phyloP scores from a whole-genome alignment of 768 basidiomycete genomes.

The Hygrophorus pudorinus region DNA sequence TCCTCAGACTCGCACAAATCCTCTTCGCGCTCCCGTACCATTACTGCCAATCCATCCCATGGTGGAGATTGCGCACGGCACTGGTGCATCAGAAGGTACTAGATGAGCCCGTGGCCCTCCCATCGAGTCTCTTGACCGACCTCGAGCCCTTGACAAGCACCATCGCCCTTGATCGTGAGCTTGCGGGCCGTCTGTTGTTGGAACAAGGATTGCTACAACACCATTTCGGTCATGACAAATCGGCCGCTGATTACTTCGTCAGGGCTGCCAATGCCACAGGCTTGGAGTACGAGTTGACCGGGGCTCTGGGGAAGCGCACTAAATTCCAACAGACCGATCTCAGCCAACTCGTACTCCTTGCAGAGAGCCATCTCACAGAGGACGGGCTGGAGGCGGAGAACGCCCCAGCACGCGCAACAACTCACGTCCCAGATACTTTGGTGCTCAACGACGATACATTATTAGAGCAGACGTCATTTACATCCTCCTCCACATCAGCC shows the following conservation, averaged over 20 bases:
- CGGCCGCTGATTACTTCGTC: constrained; percentile 69
- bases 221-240: constrained; percentile 61
- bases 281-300: constrained; percentile 84
- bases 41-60: constrained; percentile 41
- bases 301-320: constrained; percentile 87
- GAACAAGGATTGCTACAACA: constrained; percentile 80
- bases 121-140: constrained; percentile 28
- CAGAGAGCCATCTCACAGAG: constrained; percentile 58
- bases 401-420: constrained; percentile 7
- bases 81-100: constrained; percentile 71
- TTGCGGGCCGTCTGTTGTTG: constrained; percentile 57
- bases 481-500: constrained; percentile 46
- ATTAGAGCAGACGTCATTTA: constrained; percentile 88
- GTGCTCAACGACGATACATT: constrained; percentile 92
- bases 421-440: constrained; percentile 62
- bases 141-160: constrained; percentile 31
- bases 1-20: constrained; percentile 69
- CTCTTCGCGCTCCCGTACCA: constrained; percentile 46
- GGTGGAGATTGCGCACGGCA: constrained; percentile 80
- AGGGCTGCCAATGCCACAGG: constrained; percentile 68
- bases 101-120: constrained; percentile 69
- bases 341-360: constrained; percentile 87
- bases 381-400: constrained; percentile 6
- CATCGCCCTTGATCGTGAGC: constrained; percentile 45
- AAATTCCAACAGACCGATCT: constrained; percentile 83